Conservation (phyloP, 495 filamentous ascomycete genomes). For the Viridothelium virens region DNA sequence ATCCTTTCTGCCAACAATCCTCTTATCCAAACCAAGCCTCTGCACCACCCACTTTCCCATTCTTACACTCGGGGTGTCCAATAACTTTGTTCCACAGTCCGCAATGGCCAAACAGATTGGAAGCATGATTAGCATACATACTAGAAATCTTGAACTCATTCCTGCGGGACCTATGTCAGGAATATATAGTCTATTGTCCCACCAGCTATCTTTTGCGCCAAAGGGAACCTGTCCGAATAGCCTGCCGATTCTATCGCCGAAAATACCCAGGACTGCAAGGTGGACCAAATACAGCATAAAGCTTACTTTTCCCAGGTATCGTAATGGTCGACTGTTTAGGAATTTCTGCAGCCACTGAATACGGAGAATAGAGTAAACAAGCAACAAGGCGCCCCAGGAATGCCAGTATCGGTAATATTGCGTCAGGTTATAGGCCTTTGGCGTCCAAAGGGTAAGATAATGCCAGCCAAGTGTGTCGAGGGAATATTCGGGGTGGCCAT, state of each 20-base stretch:
- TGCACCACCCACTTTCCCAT: slow-evolving; percentile 43
- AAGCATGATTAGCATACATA: slow-evolving; percentile 46
- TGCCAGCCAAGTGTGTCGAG: slow-evolving; percentile 41
- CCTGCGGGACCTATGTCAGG: slow-evolving; percentile 46
- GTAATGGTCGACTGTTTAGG: slow-evolving; percentile 27
- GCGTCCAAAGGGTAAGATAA: slow-evolving; percentile 41
- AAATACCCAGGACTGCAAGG: slow-evolving; percentile 24
- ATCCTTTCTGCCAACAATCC: not conserved
- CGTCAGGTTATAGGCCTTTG: slow-evolving; percentile 42
- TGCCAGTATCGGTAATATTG: slow-evolving; percentile 25
- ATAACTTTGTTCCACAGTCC: slow-evolving; percentile 45
- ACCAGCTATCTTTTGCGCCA: slow-evolving; percentile 49
- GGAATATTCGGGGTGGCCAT: slow-evolving; percentile 27
- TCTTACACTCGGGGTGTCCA: slow-evolving; percentile 50
- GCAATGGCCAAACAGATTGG: slow-evolving; percentile 50
- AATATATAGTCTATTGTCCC: slow-evolving; percentile 42
- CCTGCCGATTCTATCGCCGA: slow-evolving; percentile 36
- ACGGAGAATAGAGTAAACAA: slow-evolving; percentile 32
- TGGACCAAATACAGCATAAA: slow-evolving; percentile 25
- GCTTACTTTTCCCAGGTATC: slow-evolving; percentile 22
- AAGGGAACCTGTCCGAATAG: slow-evolving; percentile 11
- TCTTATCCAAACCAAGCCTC: not conserved
- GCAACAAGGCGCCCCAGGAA: slow-evolving; percentile 28
- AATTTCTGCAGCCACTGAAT: slow-evolving; percentile 32
- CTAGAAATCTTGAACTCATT: slow-evolving; percentile 46